Conservation (phyloP, 805 yeast genomes). For the Wickerhamomyces queroliae region DNA sequence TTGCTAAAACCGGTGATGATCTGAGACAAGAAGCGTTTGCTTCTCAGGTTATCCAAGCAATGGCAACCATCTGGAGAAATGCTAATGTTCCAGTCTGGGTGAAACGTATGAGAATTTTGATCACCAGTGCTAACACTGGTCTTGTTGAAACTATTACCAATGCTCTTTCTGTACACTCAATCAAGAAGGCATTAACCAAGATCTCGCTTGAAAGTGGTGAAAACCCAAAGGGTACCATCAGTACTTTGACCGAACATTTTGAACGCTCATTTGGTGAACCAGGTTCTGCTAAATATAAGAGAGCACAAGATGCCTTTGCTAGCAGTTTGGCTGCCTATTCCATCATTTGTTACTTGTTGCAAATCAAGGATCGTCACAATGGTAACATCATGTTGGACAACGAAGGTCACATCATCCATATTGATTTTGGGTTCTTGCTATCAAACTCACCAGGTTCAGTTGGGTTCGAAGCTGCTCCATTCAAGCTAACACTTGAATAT, state of each 20-base stretch:
- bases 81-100: slow-evolving; percentile 80
- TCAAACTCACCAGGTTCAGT: slow-evolving; percentile 96
- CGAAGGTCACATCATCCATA: slow-evolving; percentile 92
- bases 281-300: slow-evolving; percentile 45
- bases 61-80: slow-evolving; percentile 77
- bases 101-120: slow-evolving; percentile 84
- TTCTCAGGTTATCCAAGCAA: slow-evolving; percentile 84
- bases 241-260: slow-evolving; percentile 77
- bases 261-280: slow-evolving; percentile 66
- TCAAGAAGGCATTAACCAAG: slow-evolving; percentile 86
- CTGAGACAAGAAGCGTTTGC: slow-evolving; percentile 97
- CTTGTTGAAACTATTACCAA: slow-evolving; percentile 94
- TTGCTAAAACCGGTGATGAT: slow-evolving; percentile 95
- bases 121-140: slow-evolving; percentile 88
- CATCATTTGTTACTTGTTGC: slow-evolving; percentile 80
- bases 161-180: slow-evolving; percentile 90
- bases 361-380: slow-evolving; percentile 93
- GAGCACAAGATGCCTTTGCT: slow-evolving; percentile 84
- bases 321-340: slow-evolving; percentile 88
- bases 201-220: slow-evolving; percentile 61
- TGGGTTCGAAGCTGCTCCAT: slow-evolving; percentile 97
- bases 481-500: slow-evolving; percentile 86
- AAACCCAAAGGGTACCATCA: slow-evolving; percentile 64
- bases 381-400: slow-evolving; percentile 96
- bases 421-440: slow-evolving; percentile 90